phyloP scores from a whole-genome alignment of 2,329 filamentous ascomycete genomes.

The Hortaea werneckii region DNA sequence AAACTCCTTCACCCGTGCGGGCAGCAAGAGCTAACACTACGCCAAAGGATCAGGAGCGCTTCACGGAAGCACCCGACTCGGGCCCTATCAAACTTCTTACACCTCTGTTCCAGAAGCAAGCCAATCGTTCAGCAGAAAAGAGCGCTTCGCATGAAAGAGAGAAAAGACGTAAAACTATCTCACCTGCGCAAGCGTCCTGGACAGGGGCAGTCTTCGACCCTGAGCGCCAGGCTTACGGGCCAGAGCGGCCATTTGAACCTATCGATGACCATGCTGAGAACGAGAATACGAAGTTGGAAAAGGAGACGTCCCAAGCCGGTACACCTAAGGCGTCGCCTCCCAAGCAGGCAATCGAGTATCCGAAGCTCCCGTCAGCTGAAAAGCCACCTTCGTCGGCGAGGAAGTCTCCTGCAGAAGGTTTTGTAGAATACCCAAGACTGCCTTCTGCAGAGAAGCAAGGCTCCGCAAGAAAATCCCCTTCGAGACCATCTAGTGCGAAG shows the following conservation, averaged over 20 bases:
- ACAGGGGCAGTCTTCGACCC: conserved; percentile 9
- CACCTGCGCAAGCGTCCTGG: conserved; percentile 11
- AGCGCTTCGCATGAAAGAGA: conserved; percentile 5
- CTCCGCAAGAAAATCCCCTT: not conserved
- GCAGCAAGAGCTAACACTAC: conserved; percentile 36
- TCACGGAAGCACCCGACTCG: conserved; percentile 42
- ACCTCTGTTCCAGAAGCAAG: conserved; percentile 25
- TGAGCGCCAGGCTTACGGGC: not conserved
- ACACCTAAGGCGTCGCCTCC: conserved; percentile 6
- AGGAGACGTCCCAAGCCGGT: not conserved
- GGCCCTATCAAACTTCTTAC: conserved; percentile 25
- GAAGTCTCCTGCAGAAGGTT: conserved; percentile 8
- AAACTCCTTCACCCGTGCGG: conserved; percentile 40
- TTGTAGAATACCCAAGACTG: conserved; percentile 15
- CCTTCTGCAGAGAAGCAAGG: conserved; percentile 5
- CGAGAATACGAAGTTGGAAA: not conserved
- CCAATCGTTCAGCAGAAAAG: conserved; percentile 17
- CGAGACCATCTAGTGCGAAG: conserved; percentile 10
- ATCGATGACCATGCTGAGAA: not conserved
- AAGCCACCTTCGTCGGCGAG: conserved; percentile 4
- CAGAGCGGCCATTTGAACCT: not conserved
- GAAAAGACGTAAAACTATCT: conserved; percentile 12
- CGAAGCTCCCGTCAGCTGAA: conserved; percentile 10
- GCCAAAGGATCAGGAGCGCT: conserved; percentile 46
- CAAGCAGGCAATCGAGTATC: conserved; percentile 12